Evolutionary conservation across 2,329 filamentous ascomycete species (phyloP), one percentile per base, ranked within the genome.

Genomic region (Fonsecaea nubica): DNA sequence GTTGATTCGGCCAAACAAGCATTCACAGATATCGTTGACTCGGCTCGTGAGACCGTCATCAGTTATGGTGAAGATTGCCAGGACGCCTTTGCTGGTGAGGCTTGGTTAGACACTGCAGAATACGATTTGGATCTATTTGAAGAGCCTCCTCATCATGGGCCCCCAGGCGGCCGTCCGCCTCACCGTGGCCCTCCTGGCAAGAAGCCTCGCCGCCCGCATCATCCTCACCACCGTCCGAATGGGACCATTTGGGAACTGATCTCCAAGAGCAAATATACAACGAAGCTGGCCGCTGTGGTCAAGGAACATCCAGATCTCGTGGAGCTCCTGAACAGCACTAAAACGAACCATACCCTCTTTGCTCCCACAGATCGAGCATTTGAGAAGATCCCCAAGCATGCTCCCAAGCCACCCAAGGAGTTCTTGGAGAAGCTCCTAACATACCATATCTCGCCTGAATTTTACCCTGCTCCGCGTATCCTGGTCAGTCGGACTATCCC

Each of bases 191-290:
- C 59, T 33, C 65, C 68, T 63, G 40, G 40, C 30, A 50, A 59
- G 32, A 45, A 45, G 10, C 81, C 58, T 45, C 40, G 40, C 45
- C 62, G 61, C 70, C 76, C 75, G 76, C 77, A 77, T 50, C 77
- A 80, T 64, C 76, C 66, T 62, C 72, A 73, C 35, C 73, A 80
- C 69, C 72, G 81, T 68, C 82, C 86, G 5, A 90, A 92, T 75
- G 80, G 85, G 75, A 96, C 92, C 21, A 86, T 96, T 53, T 96
- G 93, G 78, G 83, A 96, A 77, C 80, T 93, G 67, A 92, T 97
- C 77, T 82, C 86, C n/a, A 81, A 85, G 73, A 90, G 86, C 80
- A 90, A 93, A 74, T 86, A 92, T 79, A 93, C 92, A 1, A 90
- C 87, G 57, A 90, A 89, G 77, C 89, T 97, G 53, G 88, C 90